These are phyloP conservation scores for Xerophyta viscosa DNA, from an alignment of 106 monocot species.

Conservation along the genomic window DNA sequence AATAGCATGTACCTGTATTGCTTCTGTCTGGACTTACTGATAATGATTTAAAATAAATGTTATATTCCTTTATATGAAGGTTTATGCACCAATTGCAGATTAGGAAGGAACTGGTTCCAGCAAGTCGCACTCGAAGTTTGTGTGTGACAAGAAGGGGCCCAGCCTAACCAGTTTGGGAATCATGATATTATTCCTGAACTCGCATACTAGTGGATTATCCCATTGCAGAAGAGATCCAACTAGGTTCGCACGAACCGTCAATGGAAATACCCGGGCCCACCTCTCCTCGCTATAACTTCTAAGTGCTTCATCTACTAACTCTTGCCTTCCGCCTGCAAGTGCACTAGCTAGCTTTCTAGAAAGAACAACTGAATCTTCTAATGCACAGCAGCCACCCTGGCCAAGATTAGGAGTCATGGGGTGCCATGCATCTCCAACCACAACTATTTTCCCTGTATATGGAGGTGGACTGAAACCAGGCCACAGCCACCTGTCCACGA, in stretches of 20 bases:
- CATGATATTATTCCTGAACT: conserved; percentile 44
- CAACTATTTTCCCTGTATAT: conserved; percentile 33
- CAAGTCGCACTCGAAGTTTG: conserved; percentile 74
- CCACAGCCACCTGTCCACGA: conserved; percentile 97
- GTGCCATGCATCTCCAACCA: conserved; percentile 94
- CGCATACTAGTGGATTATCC: conserved; percentile 67
- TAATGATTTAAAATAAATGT: no score
- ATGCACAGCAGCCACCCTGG: conserved; percentile 82
- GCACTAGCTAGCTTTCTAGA: conserved; percentile 43
- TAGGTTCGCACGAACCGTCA: conserved; percentile 60
- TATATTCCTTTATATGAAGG: neutral
- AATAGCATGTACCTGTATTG: no score
- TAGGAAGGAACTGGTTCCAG: conserved; percentile 24
- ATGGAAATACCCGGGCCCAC: conserved; percentile 63
- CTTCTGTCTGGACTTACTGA: no score
- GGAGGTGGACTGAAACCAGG: conserved; percentile 51
- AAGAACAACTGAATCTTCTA: conserved; percentile 74
- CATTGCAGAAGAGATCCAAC: conserved; percentile 80
- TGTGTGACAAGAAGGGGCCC: conserved; percentile 74
- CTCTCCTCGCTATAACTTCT: conserved; percentile 45
- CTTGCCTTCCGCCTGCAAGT: conserved; percentile 6
- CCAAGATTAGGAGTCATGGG: conserved; percentile 97
- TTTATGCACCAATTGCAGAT: neutral
- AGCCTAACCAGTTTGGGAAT: conserved; percentile 76
- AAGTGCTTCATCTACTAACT: conserved; percentile 34